Percentiles rank a stretch among this genome's conserved stretches.
Conservation (phyloP, 345 rosid genomes). For the Gossypium longicalyx region DNA sequence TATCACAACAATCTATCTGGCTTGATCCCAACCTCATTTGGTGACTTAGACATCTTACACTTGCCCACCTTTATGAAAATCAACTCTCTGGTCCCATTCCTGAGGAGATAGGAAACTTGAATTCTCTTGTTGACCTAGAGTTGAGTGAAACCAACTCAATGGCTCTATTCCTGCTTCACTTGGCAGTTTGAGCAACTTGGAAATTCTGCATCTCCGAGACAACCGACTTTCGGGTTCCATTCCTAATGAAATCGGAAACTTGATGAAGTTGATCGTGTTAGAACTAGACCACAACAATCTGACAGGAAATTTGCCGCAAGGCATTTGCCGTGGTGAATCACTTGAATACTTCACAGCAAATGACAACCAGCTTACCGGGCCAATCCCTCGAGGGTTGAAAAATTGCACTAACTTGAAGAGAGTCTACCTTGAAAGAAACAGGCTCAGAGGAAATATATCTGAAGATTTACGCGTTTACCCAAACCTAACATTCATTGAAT, state of each 20-base stretch:
- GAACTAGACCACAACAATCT: constrained; percentile 9
- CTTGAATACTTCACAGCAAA: not conserved
- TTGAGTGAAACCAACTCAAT: constrained; percentile 9
- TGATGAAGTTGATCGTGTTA: not conserved
- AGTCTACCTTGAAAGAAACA: not conserved
- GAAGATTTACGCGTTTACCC: constrained; percentile 20
- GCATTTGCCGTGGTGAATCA: not conserved
- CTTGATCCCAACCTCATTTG: constrained; percentile 13
- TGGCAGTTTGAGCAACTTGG: not conserved
- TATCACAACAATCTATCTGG: constrained; percentile 13
- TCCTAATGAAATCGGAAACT: constrained; percentile 7
- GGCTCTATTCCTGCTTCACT: constrained; percentile 10
- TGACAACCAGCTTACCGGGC: constrained; percentile 8
- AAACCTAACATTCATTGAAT: not conserved
- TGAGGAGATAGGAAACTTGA: constrained; percentile 16
- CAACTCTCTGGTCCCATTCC: constrained; percentile 22
- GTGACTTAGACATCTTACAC: not conserved
- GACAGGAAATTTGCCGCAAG: not conserved
- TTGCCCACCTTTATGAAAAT: constrained; percentile 3
- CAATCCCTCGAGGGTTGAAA: constrained; percentile 9
- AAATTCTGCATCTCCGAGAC: not conserved
- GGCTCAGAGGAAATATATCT: not conserved
- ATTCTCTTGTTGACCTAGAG: not conserved
- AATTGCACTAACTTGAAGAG: constrained; percentile 6
- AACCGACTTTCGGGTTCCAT: constrained; percentile 15